Conservation (phyloP, 2,329 filamentous ascomycete species). For the Trichophyton simii region DNA sequence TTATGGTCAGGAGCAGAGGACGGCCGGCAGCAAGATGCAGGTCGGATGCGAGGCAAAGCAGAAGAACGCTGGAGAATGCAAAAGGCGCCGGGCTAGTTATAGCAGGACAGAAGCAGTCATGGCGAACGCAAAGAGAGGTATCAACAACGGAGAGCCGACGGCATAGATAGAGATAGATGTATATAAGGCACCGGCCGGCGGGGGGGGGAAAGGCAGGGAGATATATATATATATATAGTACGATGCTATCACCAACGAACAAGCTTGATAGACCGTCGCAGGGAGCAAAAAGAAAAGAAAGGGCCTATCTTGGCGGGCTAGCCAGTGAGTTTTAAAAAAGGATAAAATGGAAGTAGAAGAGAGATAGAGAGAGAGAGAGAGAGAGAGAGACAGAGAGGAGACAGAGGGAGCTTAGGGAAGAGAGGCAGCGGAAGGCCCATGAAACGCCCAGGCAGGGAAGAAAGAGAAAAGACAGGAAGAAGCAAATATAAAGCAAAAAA, state of each 20-base stretch:
- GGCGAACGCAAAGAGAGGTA: neutral
- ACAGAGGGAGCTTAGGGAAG: no score
- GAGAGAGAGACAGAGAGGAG: no score
- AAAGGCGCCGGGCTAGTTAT: neutral
- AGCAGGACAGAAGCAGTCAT: neutral
- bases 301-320: neutral
- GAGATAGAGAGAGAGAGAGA: neutral
- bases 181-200: neutral
- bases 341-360: neutral
- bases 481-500: neutral
- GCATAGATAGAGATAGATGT: neutral
- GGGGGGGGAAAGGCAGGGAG: neutral
- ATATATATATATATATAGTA: neutral
- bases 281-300: neutral
- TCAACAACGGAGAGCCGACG: neutral
- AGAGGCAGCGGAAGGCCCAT: neutral
- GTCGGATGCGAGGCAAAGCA: neutral
- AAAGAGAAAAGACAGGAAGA: neutral
- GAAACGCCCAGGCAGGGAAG: neutral
- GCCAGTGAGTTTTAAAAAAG: neutral
- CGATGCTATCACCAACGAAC: neutral
- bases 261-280: neutral
- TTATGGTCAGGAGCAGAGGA: neutral
- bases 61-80: neutral
- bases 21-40: no score